Evolutionary conservation across 1,284 basidiomycete species (phyloP).

Genomic region (Ceratobasidium sp.): DNA sequence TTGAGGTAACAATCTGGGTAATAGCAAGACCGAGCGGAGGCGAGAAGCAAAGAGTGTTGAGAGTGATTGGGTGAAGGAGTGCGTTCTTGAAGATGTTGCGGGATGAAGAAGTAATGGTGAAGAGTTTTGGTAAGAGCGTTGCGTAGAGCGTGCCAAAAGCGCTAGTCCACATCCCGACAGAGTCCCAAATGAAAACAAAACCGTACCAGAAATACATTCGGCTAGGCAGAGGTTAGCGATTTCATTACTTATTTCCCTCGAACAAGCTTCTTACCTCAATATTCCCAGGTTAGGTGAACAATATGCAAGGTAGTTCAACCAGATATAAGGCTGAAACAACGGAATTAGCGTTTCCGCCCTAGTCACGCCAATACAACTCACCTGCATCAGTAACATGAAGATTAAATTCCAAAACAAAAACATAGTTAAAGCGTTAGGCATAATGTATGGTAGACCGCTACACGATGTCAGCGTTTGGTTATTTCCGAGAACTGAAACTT

Average conservation of each 20-base stretch:
- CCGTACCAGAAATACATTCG: slow-evolving; percentile 41
- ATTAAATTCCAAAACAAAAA: slow-evolving; percentile 37
- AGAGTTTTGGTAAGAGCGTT: slow-evolving; percentile 24
- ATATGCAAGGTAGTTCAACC: slow-evolving; percentile 32
- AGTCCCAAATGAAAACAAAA: slow-evolving; percentile 39
- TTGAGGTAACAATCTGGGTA: slow-evolving; percentile 32
- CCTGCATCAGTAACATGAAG: slow-evolving; percentile 36
- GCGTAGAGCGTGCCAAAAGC: slow-evolving; percentile 39
- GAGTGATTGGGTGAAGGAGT: slow-evolving; percentile 26
- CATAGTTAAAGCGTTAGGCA: slow-evolving; percentile 36
- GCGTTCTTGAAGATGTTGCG: not conserved
- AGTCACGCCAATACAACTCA: not conserved
- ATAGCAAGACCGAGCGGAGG: slow-evolving; percentile 17
- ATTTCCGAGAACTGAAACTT: too few species aligned
- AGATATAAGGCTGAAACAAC: slow-evolving; percentile 21
- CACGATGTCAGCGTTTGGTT: not conserved
- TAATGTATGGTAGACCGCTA: slow-evolving; percentile 31
- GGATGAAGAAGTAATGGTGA: slow-evolving; percentile 12
- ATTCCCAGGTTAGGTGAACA: not conserved
- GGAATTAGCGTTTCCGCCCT: not conserved
- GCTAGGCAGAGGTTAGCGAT: not conserved
- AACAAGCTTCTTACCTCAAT: not conserved
- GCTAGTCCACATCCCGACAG: slow-evolving; percentile 36
- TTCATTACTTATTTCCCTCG: not conserved
- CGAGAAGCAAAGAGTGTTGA: slow-evolving; percentile 20